Conservation (phyloP, 345 rosid species). For the Lagerstroemia speciosa region DNA sequence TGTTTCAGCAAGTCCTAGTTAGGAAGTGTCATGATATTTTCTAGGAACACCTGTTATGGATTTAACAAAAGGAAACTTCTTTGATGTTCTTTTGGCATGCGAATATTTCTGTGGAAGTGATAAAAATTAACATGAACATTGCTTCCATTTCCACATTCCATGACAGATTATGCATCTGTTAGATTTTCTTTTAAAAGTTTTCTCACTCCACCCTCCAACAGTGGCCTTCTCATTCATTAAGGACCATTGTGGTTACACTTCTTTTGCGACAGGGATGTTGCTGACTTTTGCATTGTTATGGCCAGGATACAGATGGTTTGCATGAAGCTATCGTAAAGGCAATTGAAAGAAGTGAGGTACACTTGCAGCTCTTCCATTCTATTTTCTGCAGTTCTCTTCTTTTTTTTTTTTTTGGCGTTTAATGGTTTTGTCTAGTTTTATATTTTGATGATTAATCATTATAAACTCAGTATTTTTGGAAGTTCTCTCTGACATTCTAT, state of each 20-base stretch:
- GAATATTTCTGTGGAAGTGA: background rate
- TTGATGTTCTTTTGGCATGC: background rate
- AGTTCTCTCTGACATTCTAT: too few relatives aligned
- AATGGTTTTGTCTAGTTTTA: background rate
- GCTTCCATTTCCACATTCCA: background rate
- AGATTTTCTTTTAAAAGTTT: background rate
- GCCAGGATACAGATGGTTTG: constrained; percentile 64
- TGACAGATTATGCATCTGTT: background rate
- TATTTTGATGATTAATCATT: background rate
- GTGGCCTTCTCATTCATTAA: constrained; percentile 31
- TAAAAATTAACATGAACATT: background rate
- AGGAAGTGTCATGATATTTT: background rate
- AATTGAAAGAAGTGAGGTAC: constrained; percentile 55
- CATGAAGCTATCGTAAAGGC: constrained; percentile 51
- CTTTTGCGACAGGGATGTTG: constrained; percentile 54
- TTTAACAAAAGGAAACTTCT: background rate
- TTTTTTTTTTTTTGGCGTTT: background rate
- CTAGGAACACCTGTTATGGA: background rate
- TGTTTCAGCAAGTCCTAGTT: background rate
- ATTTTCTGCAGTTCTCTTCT: background rate
- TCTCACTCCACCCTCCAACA: background rate
- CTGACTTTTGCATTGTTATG: constrained; percentile 77
- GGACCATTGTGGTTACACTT: constrained; percentile 47
- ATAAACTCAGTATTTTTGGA: too few relatives aligned
- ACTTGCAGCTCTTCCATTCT: constrained; percentile 1